A percentile compares a stretch with the other conserved stretches of the same genome.
Evolutionary conservation across 495 filamentous ascomycete genomes (phyloP).

Genomic region (Cryomyces minteri): DNA sequence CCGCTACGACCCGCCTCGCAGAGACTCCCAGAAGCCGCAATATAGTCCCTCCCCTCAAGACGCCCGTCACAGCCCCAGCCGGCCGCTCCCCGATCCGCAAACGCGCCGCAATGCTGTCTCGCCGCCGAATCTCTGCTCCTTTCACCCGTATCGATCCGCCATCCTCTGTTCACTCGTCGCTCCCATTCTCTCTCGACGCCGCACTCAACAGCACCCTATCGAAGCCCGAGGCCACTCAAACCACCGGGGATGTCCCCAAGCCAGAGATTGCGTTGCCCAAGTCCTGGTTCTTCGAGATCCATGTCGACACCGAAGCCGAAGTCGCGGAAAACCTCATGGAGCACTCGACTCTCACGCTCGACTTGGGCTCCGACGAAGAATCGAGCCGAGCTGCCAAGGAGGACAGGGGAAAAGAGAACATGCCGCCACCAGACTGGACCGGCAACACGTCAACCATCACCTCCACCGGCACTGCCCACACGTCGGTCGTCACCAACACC

Average conservation of each 20-base stretch:
- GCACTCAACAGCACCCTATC: conserved; percentile 54
- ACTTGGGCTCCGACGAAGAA: conserved; percentile 44
- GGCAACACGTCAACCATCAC: too few relatives aligned
- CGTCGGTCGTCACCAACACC: too few relatives aligned
- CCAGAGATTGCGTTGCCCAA: conserved; percentile 24
- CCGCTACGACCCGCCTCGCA: neutral
- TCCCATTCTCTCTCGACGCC: conserved; percentile 63
- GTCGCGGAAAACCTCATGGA: conserved; percentile 81
- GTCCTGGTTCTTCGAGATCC: conserved; percentile 83
- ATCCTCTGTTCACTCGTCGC: conserved; percentile 13
- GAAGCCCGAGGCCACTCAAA: conserved; percentile 24
- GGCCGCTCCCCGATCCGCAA: conserved; percentile 44
- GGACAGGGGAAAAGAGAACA: conserved; percentile 78
- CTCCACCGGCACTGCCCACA: too few relatives aligned
- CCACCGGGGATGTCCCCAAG: conserved; percentile 6
- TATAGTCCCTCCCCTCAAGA: neutral
- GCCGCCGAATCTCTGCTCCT: conserved; percentile 33
- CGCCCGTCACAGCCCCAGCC: conserved; percentile 25
- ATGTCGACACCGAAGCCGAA: conserved; percentile 81
- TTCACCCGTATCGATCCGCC: conserved; percentile 43
- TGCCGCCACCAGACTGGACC: conserved; percentile 40
- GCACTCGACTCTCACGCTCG: conserved; percentile 69
- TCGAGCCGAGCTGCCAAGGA: conserved; percentile 29
- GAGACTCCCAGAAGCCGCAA: neutral
- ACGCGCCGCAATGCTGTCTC: conserved; percentile 41